Conservation (phyloP, 768 basidiomycete species). For the Russula foetens region DNA sequence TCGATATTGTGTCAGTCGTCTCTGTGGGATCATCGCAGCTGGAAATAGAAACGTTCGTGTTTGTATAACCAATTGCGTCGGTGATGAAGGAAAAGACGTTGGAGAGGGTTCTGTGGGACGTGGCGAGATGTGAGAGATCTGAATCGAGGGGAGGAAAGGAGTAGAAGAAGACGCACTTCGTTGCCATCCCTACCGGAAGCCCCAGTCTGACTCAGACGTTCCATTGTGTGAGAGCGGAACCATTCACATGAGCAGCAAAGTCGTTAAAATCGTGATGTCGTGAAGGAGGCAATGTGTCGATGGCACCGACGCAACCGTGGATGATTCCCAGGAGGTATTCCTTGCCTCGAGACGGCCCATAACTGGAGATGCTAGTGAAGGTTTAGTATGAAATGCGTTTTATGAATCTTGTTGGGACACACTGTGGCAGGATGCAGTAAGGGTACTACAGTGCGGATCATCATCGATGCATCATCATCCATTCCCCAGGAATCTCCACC, state of each 20-base stretch:
- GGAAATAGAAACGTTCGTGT: conserved; percentile 29
- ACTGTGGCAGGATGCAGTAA: no score
- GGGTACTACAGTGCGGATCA: no score
- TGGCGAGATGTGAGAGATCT: conserved; percentile 30
- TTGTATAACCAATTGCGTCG: no score
- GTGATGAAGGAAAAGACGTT: no score
- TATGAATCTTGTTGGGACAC: no score
- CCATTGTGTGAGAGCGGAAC: conserved; percentile 47
- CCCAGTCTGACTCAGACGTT: conserved; percentile 54
- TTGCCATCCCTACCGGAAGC: conserved; percentile 48
- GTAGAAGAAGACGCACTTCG: conserved; percentile 24
- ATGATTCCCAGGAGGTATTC: conserved; percentile 47
- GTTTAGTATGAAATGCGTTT: no score
- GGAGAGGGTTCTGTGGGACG: no score
- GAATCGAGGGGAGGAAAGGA: neutral
- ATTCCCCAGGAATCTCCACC: no score
- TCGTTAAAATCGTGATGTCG: conserved; percentile 55
- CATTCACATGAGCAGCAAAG: conserved; percentile 45
- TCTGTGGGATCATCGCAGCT: conserved; percentile 29
- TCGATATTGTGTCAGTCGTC: conserved; percentile 35
- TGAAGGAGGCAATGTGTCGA: no score
- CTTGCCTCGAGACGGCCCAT: no score
- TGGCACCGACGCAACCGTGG: conserved; percentile 37
- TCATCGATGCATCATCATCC: no score
- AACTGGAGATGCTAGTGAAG: no score